phyloP scores from a whole-genome alignment of 306 rosid species.

The Ammopiptanthus mongolicus region DNA sequence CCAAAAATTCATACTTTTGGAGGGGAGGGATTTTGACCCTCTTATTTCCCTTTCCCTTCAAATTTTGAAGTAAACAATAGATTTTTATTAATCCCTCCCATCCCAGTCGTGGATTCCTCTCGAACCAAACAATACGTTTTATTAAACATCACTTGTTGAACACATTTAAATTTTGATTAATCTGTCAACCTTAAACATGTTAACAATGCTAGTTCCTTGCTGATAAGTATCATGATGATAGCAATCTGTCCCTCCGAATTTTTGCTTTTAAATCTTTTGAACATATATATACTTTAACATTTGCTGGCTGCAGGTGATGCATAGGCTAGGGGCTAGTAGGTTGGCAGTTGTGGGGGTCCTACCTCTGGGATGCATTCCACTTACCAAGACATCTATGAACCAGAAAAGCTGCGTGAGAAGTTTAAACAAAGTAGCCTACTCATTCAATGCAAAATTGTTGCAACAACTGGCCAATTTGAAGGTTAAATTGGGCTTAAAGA shows the following conservation, averaged over 20 bases:
- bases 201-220: not conserved
- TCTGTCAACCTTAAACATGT: too few relatives aligned
- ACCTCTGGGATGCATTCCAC: slow-evolving; percentile 68
- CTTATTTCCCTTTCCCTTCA: too few relatives aligned
- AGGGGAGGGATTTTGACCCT: too few relatives aligned
- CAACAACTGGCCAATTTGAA: slow-evolving; percentile 28
- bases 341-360: slow-evolving; percentile 61
- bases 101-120: too few relatives aligned
- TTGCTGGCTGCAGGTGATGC: slow-evolving; percentile 41
- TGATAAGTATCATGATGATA: not conserved
- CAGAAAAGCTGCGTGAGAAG: slow-evolving; percentile 28
- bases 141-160: too few relatives aligned
- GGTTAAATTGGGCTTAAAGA: slow-evolving; percentile 26
- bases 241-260: not conserved
- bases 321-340: slow-evolving; percentile 42
- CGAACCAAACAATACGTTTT: too few relatives aligned
- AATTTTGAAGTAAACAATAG: too few relatives aligned
- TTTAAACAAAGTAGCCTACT: slow-evolving; percentile 37
- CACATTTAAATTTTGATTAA: too few relatives aligned
- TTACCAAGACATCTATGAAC: slow-evolving; percentile 32
- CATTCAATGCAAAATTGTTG: slow-evolving; percentile 48
- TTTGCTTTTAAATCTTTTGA: not conserved
- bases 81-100: too few relatives aligned
- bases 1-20: too few relatives aligned
- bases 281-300: not conserved